Base-by-base conservation (phyloP, 768 basidiomycete genomes). In the Boletus subcaerulescens region DNA sequence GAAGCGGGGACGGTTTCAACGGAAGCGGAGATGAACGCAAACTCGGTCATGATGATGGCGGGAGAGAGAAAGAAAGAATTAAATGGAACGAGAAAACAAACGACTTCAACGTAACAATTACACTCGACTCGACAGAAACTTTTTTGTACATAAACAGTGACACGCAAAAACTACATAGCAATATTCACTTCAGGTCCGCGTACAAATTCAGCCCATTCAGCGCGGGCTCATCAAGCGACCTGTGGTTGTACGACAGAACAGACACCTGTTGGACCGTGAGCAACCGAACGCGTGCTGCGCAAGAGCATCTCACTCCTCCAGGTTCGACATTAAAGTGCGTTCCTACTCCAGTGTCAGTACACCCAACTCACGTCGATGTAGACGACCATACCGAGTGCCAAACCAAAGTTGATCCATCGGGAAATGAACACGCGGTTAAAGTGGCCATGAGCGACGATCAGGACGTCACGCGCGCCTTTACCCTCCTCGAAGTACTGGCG, bases 401-500 rank as follows among this genome's bases (percentile, higher is more conserved):
- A 74, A 4, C 84, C 83, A 62, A 91, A 82, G 24, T 79, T 72
- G 57, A 89, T 82, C 93, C 93, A 96, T 45, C 93, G 86, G 14
- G 91, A 76, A 50, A 94, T 87, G 61, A 93, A 76, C 45, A 81
- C 80, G 39, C 89, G 82, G 50, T 81, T 90, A 69, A 84, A 83
- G 70, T 93, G 89, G 1, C 89, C 93, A 70, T 98, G 95, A 1
- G 93, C 91, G 56, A 98, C 84, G 64, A 98, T 87, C 55, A 95
- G 79, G 11, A 93, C 86, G 62, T 97, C 93, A 20, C 89, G 81
- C 20, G 80, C 79, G 50, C 85, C 78, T 17, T 77, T 73, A 2
- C 83, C 83, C 45, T 87, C 80, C 61, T 91, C 88, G 44, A 81
- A 75, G 68, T 87, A 91, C 61, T 80, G 69, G 52, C 78, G 77